Conservation (phyloP, 1,284 basidiomycete species). For the Cryptococcus deneoformans region DNA sequence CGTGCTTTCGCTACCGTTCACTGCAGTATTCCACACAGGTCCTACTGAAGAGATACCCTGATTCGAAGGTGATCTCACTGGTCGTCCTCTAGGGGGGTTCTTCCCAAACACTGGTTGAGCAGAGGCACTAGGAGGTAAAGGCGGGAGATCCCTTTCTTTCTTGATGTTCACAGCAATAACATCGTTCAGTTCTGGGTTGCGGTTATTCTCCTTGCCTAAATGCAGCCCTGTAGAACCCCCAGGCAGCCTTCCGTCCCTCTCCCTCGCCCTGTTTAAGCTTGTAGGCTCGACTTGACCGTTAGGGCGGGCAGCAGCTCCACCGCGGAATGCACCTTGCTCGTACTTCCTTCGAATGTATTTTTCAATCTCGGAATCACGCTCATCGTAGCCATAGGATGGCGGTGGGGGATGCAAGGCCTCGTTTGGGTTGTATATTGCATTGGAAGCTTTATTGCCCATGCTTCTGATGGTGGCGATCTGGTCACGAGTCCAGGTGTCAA, state of each 20-base stretch:
- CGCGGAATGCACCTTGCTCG: constrained; percentile 43
- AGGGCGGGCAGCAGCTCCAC: constrained; percentile 7
- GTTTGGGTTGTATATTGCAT: constrained; percentile 46
- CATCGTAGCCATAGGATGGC: constrained; percentile 28
- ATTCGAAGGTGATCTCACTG: constrained; percentile 7
- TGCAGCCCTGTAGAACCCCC: background rate
- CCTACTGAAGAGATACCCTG: background rate
- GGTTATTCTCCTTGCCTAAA: constrained; percentile 13
- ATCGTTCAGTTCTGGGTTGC: constrained; percentile 38
- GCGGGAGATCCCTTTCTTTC: constrained; percentile 30
- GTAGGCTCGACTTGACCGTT: constrained; percentile 17
- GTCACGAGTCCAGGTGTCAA: constrained; percentile 49
- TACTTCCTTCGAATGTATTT: constrained; percentile 48
- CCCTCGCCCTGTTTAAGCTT: constrained; percentile 31
- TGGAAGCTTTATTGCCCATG: constrained; percentile 43
- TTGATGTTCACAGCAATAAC: constrained; percentile 10
- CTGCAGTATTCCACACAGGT: background rate
- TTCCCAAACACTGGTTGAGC: background rate
- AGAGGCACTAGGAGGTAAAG: constrained; percentile 17
- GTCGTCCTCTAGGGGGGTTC: constrained; percentile 13
- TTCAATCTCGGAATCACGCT: constrained; percentile 47
- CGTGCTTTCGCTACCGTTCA: background rate
- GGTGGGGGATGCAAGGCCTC: constrained; percentile 42
- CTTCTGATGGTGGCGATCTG: constrained; percentile 38
- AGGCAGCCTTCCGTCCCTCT: constrained; percentile 19